phyloP scores from a whole-genome alignment of 495 filamentous ascomycete species.

The Aspergillus cristatus region DNA sequence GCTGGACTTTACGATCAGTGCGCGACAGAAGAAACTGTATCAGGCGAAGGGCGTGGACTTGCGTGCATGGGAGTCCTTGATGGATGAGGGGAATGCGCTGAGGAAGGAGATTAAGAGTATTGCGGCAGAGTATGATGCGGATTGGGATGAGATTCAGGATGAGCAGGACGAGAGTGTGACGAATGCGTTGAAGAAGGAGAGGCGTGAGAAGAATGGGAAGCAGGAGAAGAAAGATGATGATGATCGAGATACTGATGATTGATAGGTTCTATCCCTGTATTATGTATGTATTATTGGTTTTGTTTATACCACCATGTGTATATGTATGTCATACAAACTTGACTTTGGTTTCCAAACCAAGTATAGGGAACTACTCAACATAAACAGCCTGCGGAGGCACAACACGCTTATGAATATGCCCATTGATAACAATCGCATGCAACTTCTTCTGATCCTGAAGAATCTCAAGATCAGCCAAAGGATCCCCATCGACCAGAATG shows the following conservation, averaged over 20 bases:
- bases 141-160: constrained; percentile 80
- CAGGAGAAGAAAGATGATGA: constrained; percentile 35
- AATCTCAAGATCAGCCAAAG: constrained; percentile 35
- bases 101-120: constrained; percentile 72
- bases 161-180: constrained; percentile 66
- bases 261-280: neutral
- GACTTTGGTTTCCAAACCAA: too few species aligned
- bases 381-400: neutral
- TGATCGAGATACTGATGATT: constrained; percentile 22
- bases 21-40: constrained; percentile 71
- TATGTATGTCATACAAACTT: too few species aligned
- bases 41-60: constrained; percentile 64
- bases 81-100: constrained; percentile 75
- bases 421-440: constrained; percentile 40
- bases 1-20: constrained; percentile 74
- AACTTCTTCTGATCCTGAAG: constrained; percentile 37
- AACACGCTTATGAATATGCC: constrained; percentile 33
- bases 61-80: constrained; percentile 62
- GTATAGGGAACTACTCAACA: too few species aligned
- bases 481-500: constrained; percentile 40
- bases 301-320: too few species aligned
- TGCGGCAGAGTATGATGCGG: constrained; percentile 85
- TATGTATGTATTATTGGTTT: too few species aligned
- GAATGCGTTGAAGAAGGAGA: constrained; percentile 57
- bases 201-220: constrained; percentile 40